A percentile compares a stretch with the other conserved stretches of the same genome.
Evolutionary conservation across 768 basidiomycete species (phyloP).

Genomic region (Sarcodon sp.): DNA sequence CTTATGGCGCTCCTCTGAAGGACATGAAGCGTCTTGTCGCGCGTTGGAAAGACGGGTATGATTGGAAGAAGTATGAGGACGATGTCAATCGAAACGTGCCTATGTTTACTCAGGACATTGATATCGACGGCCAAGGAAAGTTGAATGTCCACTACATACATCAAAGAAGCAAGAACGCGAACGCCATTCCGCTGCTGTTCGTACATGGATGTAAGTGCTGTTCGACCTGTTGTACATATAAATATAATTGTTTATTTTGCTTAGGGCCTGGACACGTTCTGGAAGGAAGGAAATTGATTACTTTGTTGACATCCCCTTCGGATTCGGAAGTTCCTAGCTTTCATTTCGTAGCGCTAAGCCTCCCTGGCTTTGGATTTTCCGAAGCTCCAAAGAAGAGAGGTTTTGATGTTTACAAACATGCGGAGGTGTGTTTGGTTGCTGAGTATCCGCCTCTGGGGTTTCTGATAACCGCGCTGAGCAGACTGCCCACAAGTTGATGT

Average conservation of each 20-base stretch:
- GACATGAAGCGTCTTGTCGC: constrained; percentile 34
- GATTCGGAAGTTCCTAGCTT: constrained; percentile 37
- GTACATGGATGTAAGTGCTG: constrained; percentile 42
- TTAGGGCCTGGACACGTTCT: constrained; percentile 51
- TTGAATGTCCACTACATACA: constrained; percentile 50
- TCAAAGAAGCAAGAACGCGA: constrained; percentile 25
- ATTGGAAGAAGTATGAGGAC: constrained; percentile 43
- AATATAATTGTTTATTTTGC: neutral
- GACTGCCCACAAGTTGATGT: constrained; percentile 10
- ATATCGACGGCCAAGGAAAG: constrained; percentile 30
- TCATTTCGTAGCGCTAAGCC: constrained; percentile 44
- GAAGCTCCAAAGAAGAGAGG: constrained; percentile 40
- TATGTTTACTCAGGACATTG: constrained; percentile 39
- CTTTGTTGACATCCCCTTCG: constrained; percentile 27
- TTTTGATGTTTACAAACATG: constrained; percentile 36
- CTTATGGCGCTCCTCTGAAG: constrained; percentile 25
- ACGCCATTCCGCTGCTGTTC: constrained; percentile 48
- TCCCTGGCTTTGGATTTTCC: constrained; percentile 55
- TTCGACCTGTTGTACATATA: neutral
- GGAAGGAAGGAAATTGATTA: constrained; percentile 45
- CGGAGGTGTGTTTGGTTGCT: constrained; percentile 26
- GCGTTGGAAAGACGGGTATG: constrained; percentile 38
- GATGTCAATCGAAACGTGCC: constrained; percentile 37
- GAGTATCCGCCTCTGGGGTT: neutral
- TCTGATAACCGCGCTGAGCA: neutral